Percentiles rank a stretch among this genome's conserved stretches.
Conservation (phyloP, 2,329 filamentous ascomycete species). For the Diaporthe citriasiana region DNA sequence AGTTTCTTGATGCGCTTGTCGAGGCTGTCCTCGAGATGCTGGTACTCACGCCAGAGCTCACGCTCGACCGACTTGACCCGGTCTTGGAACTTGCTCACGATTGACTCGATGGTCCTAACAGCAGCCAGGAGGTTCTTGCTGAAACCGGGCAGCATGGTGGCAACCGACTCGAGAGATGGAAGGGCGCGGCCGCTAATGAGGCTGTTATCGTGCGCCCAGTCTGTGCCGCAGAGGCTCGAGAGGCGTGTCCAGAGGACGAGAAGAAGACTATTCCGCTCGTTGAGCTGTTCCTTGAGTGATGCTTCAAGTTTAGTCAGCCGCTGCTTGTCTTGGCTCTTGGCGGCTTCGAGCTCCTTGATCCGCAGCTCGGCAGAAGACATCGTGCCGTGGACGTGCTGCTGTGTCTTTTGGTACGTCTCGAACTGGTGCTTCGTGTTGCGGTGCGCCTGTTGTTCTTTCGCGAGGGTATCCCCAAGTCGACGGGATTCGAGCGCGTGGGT, state of each 20-base stretch:
- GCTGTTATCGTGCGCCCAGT: slow-evolving; percentile 92
- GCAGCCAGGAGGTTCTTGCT: slow-evolving; percentile 90
- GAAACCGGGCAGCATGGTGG: slow-evolving; percentile 88
- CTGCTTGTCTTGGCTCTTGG: slow-evolving; percentile 82
- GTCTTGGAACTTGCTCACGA: slow-evolving; percentile 82
- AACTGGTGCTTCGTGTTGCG: slow-evolving; percentile 89
- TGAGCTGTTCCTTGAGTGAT: slow-evolving; percentile 87
- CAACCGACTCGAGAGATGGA: slow-evolving; percentile 87
- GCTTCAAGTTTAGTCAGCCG: slow-evolving; percentile 82
- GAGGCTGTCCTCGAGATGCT: slow-evolving; percentile 84
- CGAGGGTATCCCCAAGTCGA: slow-evolving; percentile 87
- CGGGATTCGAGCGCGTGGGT: slow-evolving; percentile 88
- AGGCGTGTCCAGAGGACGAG: slow-evolving; percentile 92
- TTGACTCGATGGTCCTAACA: slow-evolving; percentile 86
- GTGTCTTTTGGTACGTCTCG: slow-evolving; percentile 88
- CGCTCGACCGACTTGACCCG: slow-evolving; percentile 89
- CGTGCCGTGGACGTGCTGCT: slow-evolving; percentile 88
- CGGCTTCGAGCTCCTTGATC: slow-evolving; percentile 88
- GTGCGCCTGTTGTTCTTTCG: slow-evolving; percentile 89
- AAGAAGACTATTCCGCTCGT: slow-evolving; percentile 89
- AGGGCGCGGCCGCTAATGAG: slow-evolving; percentile 88
- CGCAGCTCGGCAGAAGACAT: slow-evolving; percentile 87
- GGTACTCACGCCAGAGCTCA: slow-evolving; percentile 92
- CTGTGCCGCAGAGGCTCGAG: slow-evolving; percentile 86
- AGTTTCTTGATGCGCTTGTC: slow-evolving; percentile 86